Evolutionary conservation across 208 protist genomes (phyloP), one percentile per base, ranked within the genome.

Genomic region (Balamuthia mandrillaris): DNA sequence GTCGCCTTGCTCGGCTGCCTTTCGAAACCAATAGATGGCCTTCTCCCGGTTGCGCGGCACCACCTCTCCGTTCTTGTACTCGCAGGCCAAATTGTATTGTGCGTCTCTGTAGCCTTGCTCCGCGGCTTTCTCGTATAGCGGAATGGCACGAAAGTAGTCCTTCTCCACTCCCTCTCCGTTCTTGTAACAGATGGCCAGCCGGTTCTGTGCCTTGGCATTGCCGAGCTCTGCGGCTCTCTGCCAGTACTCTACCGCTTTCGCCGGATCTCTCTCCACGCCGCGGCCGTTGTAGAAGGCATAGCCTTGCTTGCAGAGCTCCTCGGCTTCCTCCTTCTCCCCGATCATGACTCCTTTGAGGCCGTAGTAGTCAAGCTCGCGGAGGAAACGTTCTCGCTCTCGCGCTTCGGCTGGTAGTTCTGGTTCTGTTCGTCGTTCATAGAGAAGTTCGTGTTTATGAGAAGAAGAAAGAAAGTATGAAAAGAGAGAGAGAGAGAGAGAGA

Each of bases 181-280:
- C 39, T 83, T 83, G 56, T 83, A 83, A 54, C 75, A 83, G 41
- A 83, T 83, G 27, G 75, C 75, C 52, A 83, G 75, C 52, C 75
- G 24, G 52, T 83, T 83, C 35, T 68, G 75, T n/a, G 75, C 75
- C 1, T 54, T 18, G 3, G 75, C 75, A 10, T 83, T 54, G 0
- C 75, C 75, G 27, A 83, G 56, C 52, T 83, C 75, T 31, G 75
- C 51, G 1, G 75, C 75, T 18, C 75, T 35, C 42, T 83, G 75
- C 75, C 75, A 83, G 31, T 68, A 31, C 31, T 83, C 75, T 16
- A 83, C 75, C 1, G 75, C 75, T 31, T 83, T 83, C 0, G 41
- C 37, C 18, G 61, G 66, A 33, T 83, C 75, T 37, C 66, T 83
- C 21, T 18, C 16, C 49, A 83, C 75, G 14, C 52, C 52, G 6